These are phyloP conservation scores for Penicillium sp. DNA, from an alignment of 2,329 filamentous ascomycete species.

Conservation along the genomic window DNA sequence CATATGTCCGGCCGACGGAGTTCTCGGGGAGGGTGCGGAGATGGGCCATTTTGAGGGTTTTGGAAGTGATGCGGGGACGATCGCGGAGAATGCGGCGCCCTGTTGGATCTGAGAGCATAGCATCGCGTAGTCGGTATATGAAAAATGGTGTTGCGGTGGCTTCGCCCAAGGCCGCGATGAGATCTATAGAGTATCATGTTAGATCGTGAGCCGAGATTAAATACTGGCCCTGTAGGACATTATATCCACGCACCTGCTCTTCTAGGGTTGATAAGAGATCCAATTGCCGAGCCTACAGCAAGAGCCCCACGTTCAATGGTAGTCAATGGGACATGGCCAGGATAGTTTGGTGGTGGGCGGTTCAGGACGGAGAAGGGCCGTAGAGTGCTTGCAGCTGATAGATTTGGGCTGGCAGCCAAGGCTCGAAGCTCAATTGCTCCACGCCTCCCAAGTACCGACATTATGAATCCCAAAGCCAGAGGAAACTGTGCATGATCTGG, in stretches of 20 bases:
- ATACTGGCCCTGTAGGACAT: neutral
- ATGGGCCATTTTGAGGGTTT: constrained; percentile 63
- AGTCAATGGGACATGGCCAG: constrained; percentile 87
- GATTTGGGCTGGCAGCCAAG: constrained; percentile 8
- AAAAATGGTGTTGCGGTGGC: constrained; percentile 93
- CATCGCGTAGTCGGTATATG: constrained; percentile 83
- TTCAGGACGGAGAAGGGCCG: constrained; percentile 76
- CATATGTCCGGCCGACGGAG: constrained; percentile 79
- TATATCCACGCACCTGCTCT: constrained; percentile 61
- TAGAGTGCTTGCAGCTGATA: constrained; percentile 9
- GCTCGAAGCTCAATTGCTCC: constrained; percentile 16
- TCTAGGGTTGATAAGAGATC: constrained; percentile 68
- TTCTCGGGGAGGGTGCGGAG: constrained; percentile 71
- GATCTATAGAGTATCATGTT: constrained; percentile 56
- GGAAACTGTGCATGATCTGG: constrained; percentile 11
- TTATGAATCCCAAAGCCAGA: constrained; percentile 17
- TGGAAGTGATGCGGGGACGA: constrained; percentile 80
- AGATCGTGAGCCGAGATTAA: constrained; percentile 2
- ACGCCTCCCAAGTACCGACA: constrained; percentile 29
- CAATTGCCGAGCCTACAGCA: constrained; percentile 59
- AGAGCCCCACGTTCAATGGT: constrained; percentile 71
- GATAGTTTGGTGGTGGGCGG: constrained; percentile 82
- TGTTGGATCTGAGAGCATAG: constrained; percentile 80
- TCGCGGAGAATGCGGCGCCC: constrained; percentile 89
- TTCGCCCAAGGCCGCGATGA: constrained; percentile 93